phyloP scores from a whole-genome alignment of 345 rosid species.

The Eutrema japonicum region DNA sequence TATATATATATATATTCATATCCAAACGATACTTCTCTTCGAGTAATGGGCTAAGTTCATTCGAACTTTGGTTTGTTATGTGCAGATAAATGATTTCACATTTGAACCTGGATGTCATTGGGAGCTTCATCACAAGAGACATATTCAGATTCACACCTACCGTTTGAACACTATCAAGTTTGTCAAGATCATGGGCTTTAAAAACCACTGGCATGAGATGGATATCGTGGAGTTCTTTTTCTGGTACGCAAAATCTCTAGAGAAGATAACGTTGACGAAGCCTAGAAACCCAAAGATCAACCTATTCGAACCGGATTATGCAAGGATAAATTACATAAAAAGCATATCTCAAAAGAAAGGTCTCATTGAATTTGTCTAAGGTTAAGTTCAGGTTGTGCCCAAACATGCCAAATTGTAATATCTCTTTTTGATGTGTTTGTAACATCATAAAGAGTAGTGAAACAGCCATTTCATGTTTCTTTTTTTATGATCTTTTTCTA shows the following conservation, averaged over 20 bases:
- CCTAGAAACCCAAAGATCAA: neutral
- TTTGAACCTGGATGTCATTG: neutral
- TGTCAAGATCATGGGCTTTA: slow-evolving; percentile 29
- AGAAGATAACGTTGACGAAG: neutral
- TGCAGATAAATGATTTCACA: slow-evolving; percentile 24
- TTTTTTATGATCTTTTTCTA: no score
- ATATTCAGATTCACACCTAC: neutral
- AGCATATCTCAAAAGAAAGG: neutral
- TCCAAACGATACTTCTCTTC: neutral
- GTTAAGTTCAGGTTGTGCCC: neutral
- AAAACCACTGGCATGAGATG: slow-evolving; percentile 14
- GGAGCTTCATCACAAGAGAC: neutral
- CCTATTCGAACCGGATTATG: neutral
- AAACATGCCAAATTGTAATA: no score
- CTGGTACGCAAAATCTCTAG: neutral
- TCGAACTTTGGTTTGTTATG: neutral
- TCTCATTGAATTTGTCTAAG: neutral
- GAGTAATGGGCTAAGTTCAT: no score
- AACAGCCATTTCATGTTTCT: no score
- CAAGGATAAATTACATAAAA: neutral
- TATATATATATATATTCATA: no score
- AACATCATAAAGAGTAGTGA: no score
- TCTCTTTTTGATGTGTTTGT: no score
- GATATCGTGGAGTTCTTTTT: slow-evolving; percentile 17
- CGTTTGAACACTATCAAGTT: neutral